Conservation (phyloP, 2,329 filamentous ascomycete genomes). For the Bipolaris gigantea region DNA sequence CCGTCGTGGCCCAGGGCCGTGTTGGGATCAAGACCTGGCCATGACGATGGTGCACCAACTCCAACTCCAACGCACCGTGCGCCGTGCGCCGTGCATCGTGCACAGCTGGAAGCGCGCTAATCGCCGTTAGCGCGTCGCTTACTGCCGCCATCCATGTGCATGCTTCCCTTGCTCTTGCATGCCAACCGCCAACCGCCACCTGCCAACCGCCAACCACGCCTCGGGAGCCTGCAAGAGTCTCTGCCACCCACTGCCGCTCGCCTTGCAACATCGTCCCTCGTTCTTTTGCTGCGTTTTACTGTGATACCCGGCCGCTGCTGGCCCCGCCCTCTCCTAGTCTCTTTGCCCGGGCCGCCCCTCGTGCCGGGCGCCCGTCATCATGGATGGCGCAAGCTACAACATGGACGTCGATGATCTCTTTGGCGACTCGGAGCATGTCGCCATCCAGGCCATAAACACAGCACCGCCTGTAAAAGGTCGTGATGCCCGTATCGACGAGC, state of each 20-base stretch:
- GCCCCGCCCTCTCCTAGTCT: neutral
- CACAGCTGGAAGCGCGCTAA: conserved; percentile 16
- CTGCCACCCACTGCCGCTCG: conserved; percentile 4
- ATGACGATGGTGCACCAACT: conserved; percentile 20
- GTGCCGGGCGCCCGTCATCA: conserved; percentile 42
- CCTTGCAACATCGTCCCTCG: neutral
- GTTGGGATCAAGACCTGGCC: neutral
- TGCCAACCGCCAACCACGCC: conserved; percentile 14
- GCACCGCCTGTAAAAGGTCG: conserved; percentile 66
- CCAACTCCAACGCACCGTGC: too few species aligned
- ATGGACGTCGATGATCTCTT: conserved; percentile 52
- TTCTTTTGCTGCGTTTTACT: conserved; percentile 11
- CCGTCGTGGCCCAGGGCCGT: neutral
- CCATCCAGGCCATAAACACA: conserved; percentile 59
- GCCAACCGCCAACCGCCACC: too few species aligned
- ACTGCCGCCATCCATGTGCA: conserved; percentile 9
- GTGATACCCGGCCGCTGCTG: conserved; percentile 28
- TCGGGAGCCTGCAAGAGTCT: conserved; percentile 13
- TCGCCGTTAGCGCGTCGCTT: conserved; percentile 12
- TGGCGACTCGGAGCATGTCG: conserved; percentile 58
- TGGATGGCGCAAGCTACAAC: conserved; percentile 50
- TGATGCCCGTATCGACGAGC: conserved; percentile 72
- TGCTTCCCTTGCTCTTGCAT: neutral
- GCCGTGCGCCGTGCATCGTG: too few species aligned
- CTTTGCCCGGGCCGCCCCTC: conserved; percentile 1